These are phyloP conservation scores for Mycena rosella DNA, from an alignment of 768 basidiomycete genomes.

Conservation along the genomic window DNA sequence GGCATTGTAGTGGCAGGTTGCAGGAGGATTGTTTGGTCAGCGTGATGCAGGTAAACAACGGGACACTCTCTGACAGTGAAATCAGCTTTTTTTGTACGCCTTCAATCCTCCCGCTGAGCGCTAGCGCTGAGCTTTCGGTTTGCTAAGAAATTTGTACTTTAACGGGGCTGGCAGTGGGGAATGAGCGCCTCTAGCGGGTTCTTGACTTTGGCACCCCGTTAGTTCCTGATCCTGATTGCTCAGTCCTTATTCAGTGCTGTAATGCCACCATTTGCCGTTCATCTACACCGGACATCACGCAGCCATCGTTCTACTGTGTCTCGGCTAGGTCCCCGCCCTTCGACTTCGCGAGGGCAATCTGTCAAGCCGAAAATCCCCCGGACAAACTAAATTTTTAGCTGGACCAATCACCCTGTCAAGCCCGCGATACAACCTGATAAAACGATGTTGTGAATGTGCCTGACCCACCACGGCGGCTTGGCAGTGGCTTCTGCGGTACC, in stretches of 20 bases:
- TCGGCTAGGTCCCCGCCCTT: not conserved
- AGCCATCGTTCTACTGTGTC: not conserved
- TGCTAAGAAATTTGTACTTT: not conserved
- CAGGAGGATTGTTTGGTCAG: too few relatives aligned
- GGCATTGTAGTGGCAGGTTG: too few relatives aligned
- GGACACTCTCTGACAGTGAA: too few relatives aligned
- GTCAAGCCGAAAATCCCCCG: constrained; percentile 24
- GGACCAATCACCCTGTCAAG: constrained; percentile 31
- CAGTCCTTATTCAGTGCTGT: not conserved
- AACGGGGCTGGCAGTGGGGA: not conserved
- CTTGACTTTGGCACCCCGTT: not conserved
- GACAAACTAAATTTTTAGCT: constrained; percentile 11
- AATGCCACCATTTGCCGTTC: not conserved
- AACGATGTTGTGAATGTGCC: constrained; percentile 26
- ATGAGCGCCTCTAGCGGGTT: not conserved
- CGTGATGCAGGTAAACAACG: too few relatives aligned
- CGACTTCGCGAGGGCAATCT: constrained; percentile 38
- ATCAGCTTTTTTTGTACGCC: too few relatives aligned
- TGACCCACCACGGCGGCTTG: constrained; percentile 27
- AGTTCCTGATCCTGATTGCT: not conserved
- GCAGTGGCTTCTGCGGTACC: constrained; percentile 23
- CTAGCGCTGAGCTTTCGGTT: not conserved
- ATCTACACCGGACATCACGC: not conserved
- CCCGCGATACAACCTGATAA: not conserved
- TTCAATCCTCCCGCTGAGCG: too few relatives aligned